These are phyloP conservation scores for Senna tora DNA, from an alignment of 306 rosid species.

Conservation along the genomic window DNA sequence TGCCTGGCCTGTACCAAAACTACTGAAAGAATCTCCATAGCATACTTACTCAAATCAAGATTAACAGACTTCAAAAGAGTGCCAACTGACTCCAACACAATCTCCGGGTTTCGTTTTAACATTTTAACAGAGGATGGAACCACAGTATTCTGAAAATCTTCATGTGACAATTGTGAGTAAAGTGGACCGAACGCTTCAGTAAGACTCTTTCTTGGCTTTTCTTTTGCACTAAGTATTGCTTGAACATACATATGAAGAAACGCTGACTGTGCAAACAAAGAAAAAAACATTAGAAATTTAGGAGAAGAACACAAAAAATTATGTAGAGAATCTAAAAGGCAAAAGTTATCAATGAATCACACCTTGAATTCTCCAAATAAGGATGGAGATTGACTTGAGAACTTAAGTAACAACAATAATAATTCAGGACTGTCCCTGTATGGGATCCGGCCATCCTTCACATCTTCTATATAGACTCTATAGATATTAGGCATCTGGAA, in stretches of 20 bases:
- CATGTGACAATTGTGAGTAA: constrained; percentile 69
- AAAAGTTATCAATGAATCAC: constrained; percentile 28
- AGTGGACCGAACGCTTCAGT: constrained; percentile 84
- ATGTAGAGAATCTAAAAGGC: background rate
- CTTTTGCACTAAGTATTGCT: constrained; percentile 75
- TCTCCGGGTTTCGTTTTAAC: constrained; percentile 98
- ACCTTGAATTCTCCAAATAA: constrained; percentile 74
- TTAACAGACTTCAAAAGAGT: constrained; percentile 74
- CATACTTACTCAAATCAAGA: constrained; percentile 94
- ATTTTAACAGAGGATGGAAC: constrained; percentile 86
- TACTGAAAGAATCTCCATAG: constrained; percentile 79
- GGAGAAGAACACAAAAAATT: constrained; percentile 22
- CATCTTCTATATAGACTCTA: constrained; percentile 69
- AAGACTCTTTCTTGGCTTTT: constrained; percentile 76
- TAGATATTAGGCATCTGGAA: constrained; percentile 68
- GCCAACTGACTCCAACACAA: constrained; percentile 87
- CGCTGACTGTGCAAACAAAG: constrained; percentile 60
- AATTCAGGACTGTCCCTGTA: constrained; percentile 80
- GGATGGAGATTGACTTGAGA: constrained; percentile 56
- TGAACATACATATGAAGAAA: constrained; percentile 88
- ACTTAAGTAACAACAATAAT: constrained; percentile 69
- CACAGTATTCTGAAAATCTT: constrained; percentile 77
- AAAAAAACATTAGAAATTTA: constrained; percentile 34
- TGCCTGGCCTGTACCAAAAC: constrained; percentile 83
- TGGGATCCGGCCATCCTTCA: constrained; percentile 64